Percentiles rank a stretch among this genome's conserved stretches.
Conservation (phyloP, 768 basidiomycete genomes). For the Lentinula sp. region DNA sequence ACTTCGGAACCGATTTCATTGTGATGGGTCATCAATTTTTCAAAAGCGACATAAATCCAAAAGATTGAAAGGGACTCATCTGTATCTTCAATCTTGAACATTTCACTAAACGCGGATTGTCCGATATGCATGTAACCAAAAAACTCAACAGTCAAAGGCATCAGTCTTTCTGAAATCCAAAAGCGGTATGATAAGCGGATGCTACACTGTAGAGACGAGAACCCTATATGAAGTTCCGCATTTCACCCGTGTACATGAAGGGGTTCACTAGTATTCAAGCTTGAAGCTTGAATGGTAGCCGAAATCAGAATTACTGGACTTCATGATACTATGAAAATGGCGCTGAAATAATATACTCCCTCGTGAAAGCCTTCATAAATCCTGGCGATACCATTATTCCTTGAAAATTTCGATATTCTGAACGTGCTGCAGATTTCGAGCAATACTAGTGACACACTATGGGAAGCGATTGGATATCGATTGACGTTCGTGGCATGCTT, state of each 20-base stretch:
- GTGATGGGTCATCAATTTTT: no score
- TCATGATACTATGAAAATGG: conserved; percentile 21
- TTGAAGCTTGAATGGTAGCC: background rate
- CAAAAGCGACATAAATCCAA: no score
- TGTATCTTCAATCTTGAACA: background rate
- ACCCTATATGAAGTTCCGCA: no score
- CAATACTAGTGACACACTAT: conserved; percentile 26
- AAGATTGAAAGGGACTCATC: no score
- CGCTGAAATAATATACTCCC: conserved; percentile 24
- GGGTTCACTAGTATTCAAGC: background rate
- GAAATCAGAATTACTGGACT: conserved; percentile 2
- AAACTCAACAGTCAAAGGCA: background rate
- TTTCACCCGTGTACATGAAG: background rate
- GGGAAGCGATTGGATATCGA: conserved; percentile 42
- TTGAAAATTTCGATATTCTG: conserved; percentile 27
- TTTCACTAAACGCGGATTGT: background rate
- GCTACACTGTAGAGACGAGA: background rate
- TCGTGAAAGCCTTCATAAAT: conserved; percentile 25
- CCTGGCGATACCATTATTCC: conserved; percentile 34
- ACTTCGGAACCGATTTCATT: no score
- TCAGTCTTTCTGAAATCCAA: background rate
- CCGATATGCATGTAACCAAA: background rate
- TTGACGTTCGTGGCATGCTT: conserved; percentile 33
- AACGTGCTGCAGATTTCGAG: conserved; percentile 13
- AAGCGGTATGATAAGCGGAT: background rate